phyloP scores from a whole-genome alignment of 1,284 basidiomycete species.

The Sporisorium sorghi region DNA sequence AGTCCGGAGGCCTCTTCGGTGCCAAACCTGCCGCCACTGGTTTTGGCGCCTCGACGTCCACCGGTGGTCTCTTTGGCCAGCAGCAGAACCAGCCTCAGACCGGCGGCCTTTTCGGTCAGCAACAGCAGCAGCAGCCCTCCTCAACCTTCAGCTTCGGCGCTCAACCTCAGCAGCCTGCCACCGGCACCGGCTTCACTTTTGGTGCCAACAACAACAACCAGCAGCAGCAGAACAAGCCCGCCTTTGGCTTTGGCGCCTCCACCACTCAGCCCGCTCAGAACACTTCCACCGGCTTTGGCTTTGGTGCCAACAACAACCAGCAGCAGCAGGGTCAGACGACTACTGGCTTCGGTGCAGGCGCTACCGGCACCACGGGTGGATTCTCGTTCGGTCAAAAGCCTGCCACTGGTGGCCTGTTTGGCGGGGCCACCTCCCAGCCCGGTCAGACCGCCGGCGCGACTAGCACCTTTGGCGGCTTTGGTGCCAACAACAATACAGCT shows the following conservation, averaged over 20 bases:
- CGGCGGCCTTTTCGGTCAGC: conserved; percentile 65
- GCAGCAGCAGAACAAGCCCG: conserved; percentile 53
- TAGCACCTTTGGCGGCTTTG: conserved; percentile 59
- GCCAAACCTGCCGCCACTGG: conserved; percentile 53
- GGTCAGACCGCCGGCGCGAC: conserved; percentile 54
- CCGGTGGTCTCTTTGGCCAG: conserved; percentile 66
- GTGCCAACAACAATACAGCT: conserved; percentile 43
- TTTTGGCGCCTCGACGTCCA: conserved; percentile 52
- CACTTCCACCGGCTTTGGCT: conserved; percentile 48
- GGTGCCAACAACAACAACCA: conserved; percentile 45
- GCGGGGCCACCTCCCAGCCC: conserved; percentile 59
- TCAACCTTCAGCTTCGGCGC: conserved; percentile 59
- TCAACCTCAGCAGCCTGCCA: conserved; percentile 65
- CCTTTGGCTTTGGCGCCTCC: conserved; percentile 55
- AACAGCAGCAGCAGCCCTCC: conserved; percentile 52
- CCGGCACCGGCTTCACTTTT: conserved; percentile 56
- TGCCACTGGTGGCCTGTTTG: conserved; percentile 73
- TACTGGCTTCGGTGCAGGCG: conserved; percentile 48
- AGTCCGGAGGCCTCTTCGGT: conserved; percentile 69
- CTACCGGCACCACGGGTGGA: conserved; percentile 43
- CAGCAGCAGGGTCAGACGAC: conserved; percentile 28
- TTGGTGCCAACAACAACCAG: conserved; percentile 47
- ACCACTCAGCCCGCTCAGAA: conserved; percentile 44
- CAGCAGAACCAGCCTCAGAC: conserved; percentile 56
- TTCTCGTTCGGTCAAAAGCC: conserved; percentile 58